Base-by-base conservation (phyloP, 441 rosid species). In the Adansonia madagascariensis region DNA sequence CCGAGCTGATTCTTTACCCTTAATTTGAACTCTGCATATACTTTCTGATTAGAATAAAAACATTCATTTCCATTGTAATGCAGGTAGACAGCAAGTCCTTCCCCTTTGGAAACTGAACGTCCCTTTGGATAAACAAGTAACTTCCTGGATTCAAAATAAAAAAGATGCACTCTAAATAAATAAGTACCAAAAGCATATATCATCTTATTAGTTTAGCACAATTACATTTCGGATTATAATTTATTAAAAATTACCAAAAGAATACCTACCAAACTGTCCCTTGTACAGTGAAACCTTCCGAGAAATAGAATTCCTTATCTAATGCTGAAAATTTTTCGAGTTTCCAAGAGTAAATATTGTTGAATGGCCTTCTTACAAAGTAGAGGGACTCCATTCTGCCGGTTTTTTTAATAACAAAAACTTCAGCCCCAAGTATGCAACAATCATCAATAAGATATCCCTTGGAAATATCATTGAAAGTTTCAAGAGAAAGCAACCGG, bases 381-480 rank as follows among this genome's bases (percentile, higher is more conserved):
- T 18, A n/a, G 20, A 75, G 6, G 15, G 71, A 68, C 50, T 84
- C 88, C 31, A 52, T 50, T 31, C 35, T 84, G 24, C 79, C 55
- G 1, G 69, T 66, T 6, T 62, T 66, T 73, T 73, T 64, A 43
- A 78, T 10, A 49, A 82, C 80, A 15, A 77, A 82, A 27, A 27
- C 60, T 80, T 87, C 86, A 0, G 80, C 83, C 17, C 88, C 85
- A 60, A 85, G 53, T 1, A 49, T 39, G 44, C 87, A 82, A 55
- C 67, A 70, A 67, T 87, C 85, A 39, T 73, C 80, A 46, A 73
- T 60, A 8, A 75, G 81, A 63, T 82, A 88, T 49, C 83, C 85
- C 14, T 73, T 74, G 1, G 65, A 67, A 6, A 6, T 6, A 17
- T 86, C 84, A 0, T 46, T 75, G 44, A 84, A 84, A 56, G 50